These are phyloP conservation scores for Berkeleyomyces basicola DNA, from an alignment of 2,329 filamentous ascomycete genomes.

Conservation along the genomic window DNA sequence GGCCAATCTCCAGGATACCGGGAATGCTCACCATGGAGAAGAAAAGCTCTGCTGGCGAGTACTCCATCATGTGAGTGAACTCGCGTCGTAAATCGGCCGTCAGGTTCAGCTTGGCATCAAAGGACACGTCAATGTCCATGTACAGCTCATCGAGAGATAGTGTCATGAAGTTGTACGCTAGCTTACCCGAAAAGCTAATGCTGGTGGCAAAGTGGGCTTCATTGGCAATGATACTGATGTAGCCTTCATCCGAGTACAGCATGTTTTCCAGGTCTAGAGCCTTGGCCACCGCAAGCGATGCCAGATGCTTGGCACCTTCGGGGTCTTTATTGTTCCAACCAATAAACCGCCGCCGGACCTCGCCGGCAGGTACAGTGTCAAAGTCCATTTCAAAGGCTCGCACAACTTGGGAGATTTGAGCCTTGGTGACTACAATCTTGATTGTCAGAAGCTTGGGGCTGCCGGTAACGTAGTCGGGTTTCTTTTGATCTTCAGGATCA, in stretches of 20 bases:
- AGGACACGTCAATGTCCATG: constrained; percentile 26
- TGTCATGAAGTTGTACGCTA: constrained; percentile 25
- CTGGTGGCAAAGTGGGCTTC: constrained; percentile 21
- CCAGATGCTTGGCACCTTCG: constrained; percentile 12
- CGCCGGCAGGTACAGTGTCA: constrained; percentile 17
- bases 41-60: constrained; percentile 22
- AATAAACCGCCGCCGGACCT: constrained; percentile 17
- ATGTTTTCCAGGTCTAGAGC: constrained; percentile 18
- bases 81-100: constrained; percentile 21
- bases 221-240: constrained; percentile 23
- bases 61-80: constrained; percentile 22
- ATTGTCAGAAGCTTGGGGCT: constrained; percentile 19
- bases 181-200: constrained; percentile 26
- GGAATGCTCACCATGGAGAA: constrained; percentile 25
- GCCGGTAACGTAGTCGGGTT: constrained; percentile 15
- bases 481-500: too few species aligned
- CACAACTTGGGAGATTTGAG: constrained; percentile 20
- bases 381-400: constrained; percentile 17
- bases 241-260: constrained; percentile 19
- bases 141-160: constrained; percentile 22
- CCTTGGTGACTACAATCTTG: constrained; percentile 20
- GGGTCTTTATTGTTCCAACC: constrained; percentile 17
- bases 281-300: background rate
- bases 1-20: constrained; percentile 24
- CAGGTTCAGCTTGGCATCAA: constrained; percentile 23